Base-by-base conservation (phyloP, 2,329 filamentous ascomycete species). In the Massarina eburnea region DNA sequence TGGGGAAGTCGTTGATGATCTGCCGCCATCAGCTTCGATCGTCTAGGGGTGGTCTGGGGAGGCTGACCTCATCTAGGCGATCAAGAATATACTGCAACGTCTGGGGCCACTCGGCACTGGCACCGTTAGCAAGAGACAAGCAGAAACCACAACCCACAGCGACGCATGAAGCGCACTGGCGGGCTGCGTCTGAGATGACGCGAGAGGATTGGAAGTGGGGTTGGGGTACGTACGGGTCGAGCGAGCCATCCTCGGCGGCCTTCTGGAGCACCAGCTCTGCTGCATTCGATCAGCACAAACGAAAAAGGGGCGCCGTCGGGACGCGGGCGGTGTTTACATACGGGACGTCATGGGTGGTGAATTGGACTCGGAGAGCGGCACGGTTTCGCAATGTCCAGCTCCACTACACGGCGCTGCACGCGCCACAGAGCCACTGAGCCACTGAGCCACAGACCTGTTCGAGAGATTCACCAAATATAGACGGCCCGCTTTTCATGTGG, bases 1-100 rank as follows among this genome's bases (percentile, higher is more conserved):
- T 85, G 33, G 88, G 84, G 59, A 95, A 96, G 41, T 86, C 84
- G 68, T 82, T 80, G 32, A 88, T 81, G 56, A 91, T 92, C 89
- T 95, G 49, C 24, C 29, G 10, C 21, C 24, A 39, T 46, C 40
- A 49, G 43, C 30, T 8, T 9, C 30, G 7, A 9, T n/a, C 3
- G 20, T 3, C 12, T 29, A 15, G 35, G 2, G 20, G 17, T 18
- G 22, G 33, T 39, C 27, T 8, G 20, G 12, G 20, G 20, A 10
- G 20, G 45, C 68, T 57, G 68, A 84, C 80, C 67, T 82, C 78
- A 67, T 94, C 85, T 39, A 92, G 77, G 59, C 84, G 82, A 48
- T 81, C 73, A 41, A 91, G 73, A 29, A 92, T 74, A 24, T 80
- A 79, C 57, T 80, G 78, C 39, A 89, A 77, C 58, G 90, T 77